These are phyloP conservation scores for Salix brachista DNA, from an alignment of 345 rosid species.

Conservation along the genomic window DNA sequence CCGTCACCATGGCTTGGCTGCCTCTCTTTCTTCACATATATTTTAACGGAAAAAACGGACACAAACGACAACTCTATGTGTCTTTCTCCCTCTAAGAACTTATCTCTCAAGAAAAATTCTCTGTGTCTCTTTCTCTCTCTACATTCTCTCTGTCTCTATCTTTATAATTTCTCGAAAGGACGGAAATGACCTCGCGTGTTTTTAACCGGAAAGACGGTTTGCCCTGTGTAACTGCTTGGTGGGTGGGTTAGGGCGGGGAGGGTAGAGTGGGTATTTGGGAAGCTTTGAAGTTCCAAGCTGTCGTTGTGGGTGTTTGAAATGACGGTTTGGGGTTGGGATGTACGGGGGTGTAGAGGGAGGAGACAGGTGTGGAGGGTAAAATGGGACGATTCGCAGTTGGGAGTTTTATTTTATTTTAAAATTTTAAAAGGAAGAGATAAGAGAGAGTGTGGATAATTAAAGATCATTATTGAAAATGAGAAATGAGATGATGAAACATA, in stretches of 20 bases:
- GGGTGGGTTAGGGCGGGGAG: background rate
- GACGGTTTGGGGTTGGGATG: background rate
- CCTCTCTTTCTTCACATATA: conserved; percentile 23
- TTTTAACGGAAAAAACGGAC: conserved; percentile 43
- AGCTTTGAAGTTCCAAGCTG: background rate
- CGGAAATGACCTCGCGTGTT: background rate
- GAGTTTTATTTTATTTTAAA: background rate
- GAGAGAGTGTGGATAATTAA: background rate
- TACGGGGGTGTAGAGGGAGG: background rate
- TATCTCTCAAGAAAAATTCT: background rate
- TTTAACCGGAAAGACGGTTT: background rate
- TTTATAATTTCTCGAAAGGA: background rate
- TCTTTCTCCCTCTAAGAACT: conserved; percentile 14
- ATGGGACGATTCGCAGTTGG: background rate
- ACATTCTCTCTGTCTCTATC: background rate
- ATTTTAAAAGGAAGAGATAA: background rate
- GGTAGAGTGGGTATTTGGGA: background rate
- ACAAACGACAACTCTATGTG: conserved; percentile 7
- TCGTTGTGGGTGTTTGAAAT: background rate
- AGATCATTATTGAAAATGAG: too few species aligned
- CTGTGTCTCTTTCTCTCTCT: background rate
- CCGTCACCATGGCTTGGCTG: conserved; percentile 51
- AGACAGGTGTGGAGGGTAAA: background rate
- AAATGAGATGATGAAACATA: background rate
- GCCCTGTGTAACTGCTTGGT: background rate